Percentiles rank a stretch among this genome's conserved stretches.
Evolutionary conservation across 441 rosid genomes (phyloP).

Genomic region (Gossypium laxum): DNA sequence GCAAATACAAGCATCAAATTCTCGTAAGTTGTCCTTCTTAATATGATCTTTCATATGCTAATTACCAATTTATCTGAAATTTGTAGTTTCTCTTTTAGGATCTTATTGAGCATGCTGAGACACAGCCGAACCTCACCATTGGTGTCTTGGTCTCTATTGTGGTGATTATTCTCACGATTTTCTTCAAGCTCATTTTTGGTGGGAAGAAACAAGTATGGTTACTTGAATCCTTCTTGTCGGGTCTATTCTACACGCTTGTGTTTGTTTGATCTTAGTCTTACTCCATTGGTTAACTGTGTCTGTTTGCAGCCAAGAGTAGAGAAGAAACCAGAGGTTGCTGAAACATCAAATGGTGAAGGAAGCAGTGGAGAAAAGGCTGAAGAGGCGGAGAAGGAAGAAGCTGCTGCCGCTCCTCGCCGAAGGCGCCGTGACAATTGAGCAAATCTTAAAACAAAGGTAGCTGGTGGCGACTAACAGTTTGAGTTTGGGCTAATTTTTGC

Average conservation of each 20-base stretch:
- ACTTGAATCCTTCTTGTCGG: neutral
- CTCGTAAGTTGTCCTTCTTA: slow-evolving; percentile 33
- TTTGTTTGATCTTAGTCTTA: neutral
- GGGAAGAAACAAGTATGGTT: slow-evolving; percentile 60
- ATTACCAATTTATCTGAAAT: neutral
- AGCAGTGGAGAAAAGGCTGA: slow-evolving; percentile 33
- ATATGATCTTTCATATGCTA: neutral
- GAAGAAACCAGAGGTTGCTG: slow-evolving; percentile 35
- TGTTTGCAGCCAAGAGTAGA: slow-evolving; percentile 36
- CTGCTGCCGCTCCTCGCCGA: slow-evolving; percentile 47
- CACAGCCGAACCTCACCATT: slow-evolving; percentile 69
- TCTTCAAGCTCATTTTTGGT: slow-evolving; percentile 51
- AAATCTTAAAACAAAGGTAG: neutral
- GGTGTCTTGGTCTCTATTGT: slow-evolving; percentile 53
- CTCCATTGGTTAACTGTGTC: neutral
- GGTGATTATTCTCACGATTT: slow-evolving; percentile 40
- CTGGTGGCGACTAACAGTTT: neutral
- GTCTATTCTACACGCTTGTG: neutral
- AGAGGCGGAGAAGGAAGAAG: slow-evolving; percentile 43
- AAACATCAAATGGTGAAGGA: slow-evolving; percentile 37
- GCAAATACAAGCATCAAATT: slow-evolving; percentile 49
- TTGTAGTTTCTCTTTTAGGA: slow-evolving; percentile 32
- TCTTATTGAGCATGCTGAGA: slow-evolving; percentile 73
- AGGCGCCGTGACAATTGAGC: slow-evolving; percentile 57
- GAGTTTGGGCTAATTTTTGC: slow-evolving; percentile 30